Conservation (phyloP, 2,329 filamentous ascomycete species). For the Fusarium devonianum region DNA sequence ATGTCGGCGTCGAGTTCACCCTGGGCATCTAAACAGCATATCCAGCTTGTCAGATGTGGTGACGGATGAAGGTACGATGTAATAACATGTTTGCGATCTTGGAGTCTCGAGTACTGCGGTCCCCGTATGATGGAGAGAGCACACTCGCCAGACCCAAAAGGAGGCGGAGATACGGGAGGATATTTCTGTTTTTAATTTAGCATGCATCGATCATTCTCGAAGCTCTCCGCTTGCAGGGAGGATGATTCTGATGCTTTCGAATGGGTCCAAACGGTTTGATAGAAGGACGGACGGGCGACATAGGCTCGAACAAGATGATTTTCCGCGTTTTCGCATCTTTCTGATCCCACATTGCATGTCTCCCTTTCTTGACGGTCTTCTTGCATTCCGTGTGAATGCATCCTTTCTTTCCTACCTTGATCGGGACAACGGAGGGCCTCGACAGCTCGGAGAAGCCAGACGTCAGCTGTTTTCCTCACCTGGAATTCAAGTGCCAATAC, state of each 20-base stretch:
- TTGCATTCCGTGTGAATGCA: no score
- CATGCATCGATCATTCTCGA: constrained; percentile 39
- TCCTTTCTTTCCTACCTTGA: no score
- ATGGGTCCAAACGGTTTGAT: constrained; percentile 35
- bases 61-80: constrained; percentile 38
- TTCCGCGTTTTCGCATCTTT: constrained; percentile 22
- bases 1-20: constrained; percentile 94
- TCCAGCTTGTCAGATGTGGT: constrained; percentile 20
- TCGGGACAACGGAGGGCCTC: no score
- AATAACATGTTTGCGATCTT: constrained; percentile 39
- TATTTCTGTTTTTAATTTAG: constrained; percentile 42
- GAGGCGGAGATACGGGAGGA: constrained; percentile 31
- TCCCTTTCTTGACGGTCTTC: neutral
- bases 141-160: constrained; percentile 23
- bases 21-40: constrained; percentile 80
- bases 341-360: neutral
- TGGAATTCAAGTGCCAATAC: no score
- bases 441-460: no score
- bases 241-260: constrained; percentile 33
- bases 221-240: constrained; percentile 31
- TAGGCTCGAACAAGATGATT: constrained; percentile 40
- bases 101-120: constrained; percentile 25
- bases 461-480: no score
- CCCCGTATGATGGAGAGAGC: constrained; percentile 25
- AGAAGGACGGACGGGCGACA: constrained; percentile 35